Evolutionary conservation across 805 yeast species (phyloP), one percentile per base, ranked within the genome.

Genomic region (Saccharomycopsis malanga): DNA sequence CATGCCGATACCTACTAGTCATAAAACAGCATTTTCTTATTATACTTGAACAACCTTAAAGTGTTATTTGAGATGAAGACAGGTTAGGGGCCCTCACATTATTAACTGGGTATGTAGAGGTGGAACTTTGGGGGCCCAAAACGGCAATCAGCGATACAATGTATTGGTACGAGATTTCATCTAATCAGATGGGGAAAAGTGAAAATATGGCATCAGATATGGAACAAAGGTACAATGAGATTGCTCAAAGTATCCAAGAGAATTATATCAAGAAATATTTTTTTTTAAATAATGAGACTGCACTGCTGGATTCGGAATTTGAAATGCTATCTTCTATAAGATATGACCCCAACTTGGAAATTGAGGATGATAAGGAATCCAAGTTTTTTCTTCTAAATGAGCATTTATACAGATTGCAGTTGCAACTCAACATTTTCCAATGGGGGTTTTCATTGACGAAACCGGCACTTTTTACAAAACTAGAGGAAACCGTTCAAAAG

Each of bases 311-410:
- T 14, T 48, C 48, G 9, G 68, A 68, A 4, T 80, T 84, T 57
- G 74, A 79, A 53, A 61, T 87, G 14, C 63, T 87, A 24, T 74
- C 88, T 34, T 80, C 95, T 2, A 71, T 87, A 34, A 68, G 96
- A 42, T 87, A 82, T 58, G 94, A 86, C 55, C 91, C 94, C 1
- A 54, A 60, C 7, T 60, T 83, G 44, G 14, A 37, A 39, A n/a
- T 42, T 38, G 29, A 42, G 36, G 20, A 39, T 47, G 22, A 39
- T 42, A 47, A 52, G 2, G 46, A 34, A 35, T 29, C 52, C 45
- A 25, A 36, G 25, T 87, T 85, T 63, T 79, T 83, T 55, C 66
- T 87, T 18, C 64, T 85, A 24, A 72, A 74, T 12, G 77, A 77
- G 49, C 96, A 87, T 63, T 66, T 71, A 39, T 71, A 73, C 40